Base-by-base conservation (phyloP, 306 rosid genomes). In the Vigna unguiculata region DNA sequence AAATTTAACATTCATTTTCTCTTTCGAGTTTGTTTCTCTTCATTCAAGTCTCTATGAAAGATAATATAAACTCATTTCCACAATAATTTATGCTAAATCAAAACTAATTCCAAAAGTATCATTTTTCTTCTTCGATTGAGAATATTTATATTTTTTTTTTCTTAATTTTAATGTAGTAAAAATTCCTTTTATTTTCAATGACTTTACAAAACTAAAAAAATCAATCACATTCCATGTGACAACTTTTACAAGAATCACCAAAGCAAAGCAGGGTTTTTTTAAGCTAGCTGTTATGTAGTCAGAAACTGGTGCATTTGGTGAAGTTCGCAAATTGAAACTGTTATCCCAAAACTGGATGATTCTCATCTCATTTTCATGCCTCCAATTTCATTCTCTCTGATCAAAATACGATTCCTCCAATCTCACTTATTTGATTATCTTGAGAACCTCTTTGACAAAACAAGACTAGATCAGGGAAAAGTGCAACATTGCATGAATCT, bases 171-270 rank as follows among this genome's bases (percentile, higher is more conserved):
- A 52, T 7, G 55, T 53, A 53, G 3, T 8, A 21, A 3, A 19
- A 2, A 2, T 54, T 22, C 3, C 1, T 3, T 22, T 20, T 54
- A 36, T 6, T 10, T 10, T 20, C 2, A 54, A 54, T 21, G 15
- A 9, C 15, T 1, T 24, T 11, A 11, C 11, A 7, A 46, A 53
- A 62, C 62, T 40, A 38, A 5, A 25, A 20, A 9, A 19, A 53
- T 63, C 30, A 24, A 28, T 79, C 67, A 52, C 69, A 21, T 68
- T 67, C 48, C 54, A 43, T 22, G 40, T 36, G 40, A 36, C 40
- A 19, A n/a, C 48, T 21, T 47, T 20, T 68, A 9, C 15, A 24
- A 40, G 15, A 24, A 67, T 57, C 13, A 10, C 7, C 24, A 17
- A 32, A 32, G 38, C 7, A 5, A n/a, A n/a, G n/a, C n/a, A 1